phyloP scores from a whole-genome alignment of 2,329 filamentous ascomycete species.

The Ilyonectria mors-panacis region DNA sequence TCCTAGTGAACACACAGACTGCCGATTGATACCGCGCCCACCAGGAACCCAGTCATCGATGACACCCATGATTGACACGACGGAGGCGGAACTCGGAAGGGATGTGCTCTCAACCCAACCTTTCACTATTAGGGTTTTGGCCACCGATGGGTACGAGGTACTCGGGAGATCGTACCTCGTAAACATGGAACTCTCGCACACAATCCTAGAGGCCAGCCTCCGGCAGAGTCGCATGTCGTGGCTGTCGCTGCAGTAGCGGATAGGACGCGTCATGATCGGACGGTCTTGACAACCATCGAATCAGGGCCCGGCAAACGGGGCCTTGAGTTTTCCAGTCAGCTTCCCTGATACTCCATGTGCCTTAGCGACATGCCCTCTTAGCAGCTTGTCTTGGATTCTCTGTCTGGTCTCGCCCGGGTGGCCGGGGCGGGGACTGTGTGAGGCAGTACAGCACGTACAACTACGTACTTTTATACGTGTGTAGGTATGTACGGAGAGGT shows the following conservation, averaged over 20 bases:
- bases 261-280: slow-evolving; percentile 49
- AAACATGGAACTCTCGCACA: slow-evolving; percentile 21
- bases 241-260: slow-evolving; percentile 41
- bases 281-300: slow-evolving; percentile 22
- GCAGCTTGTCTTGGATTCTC: neutral
- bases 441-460: neutral
- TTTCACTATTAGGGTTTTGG: slow-evolving; percentile 23
- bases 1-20: neutral
- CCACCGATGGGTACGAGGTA: slow-evolving; percentile 15
- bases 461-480: neutral
- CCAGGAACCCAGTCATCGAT: neutral
- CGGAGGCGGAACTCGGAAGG: slow-evolving; percentile 1
- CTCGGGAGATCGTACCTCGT: slow-evolving; percentile 27
- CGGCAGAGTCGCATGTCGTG: slow-evolving; percentile 38
- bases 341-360: neutral
- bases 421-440: neutral
- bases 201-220: slow-evolving; percentile 33
- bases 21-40: neutral
- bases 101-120: slow-evolving; percentile 6
- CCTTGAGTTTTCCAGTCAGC: slow-evolving; percentile 15
- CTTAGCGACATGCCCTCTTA: neutral
- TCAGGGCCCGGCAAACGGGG: slow-evolving; percentile 18
- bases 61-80: neutral
- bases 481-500: slow-evolving; percentile 2
- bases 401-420: neutral